A percentile compares a stretch with the other conserved stretches of the same genome.
Evolutionary conservation across 2,329 filamentous ascomycete genomes (phyloP).

Genomic region (Fusarium bactridioides): DNA sequence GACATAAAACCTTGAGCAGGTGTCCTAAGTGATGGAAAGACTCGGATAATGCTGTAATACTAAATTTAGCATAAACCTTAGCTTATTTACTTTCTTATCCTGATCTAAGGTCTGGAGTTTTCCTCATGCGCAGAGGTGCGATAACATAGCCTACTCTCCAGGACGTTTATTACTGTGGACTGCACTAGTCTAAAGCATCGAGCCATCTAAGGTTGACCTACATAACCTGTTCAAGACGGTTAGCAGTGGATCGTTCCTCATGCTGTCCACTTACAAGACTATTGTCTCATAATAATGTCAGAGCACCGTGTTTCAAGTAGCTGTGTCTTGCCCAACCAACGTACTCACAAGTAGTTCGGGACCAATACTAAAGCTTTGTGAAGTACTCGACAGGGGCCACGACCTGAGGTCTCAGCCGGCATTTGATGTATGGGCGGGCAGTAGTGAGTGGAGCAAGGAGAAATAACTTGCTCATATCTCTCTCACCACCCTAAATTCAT

Average conservation of each 20-base stretch:
- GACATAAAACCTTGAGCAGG: not conserved
- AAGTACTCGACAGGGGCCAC: conserved; percentile 4
- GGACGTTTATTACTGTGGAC: not conserved
- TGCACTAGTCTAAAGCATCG: not conserved
- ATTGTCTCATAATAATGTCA: not conserved
- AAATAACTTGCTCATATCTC: conserved; percentile 37
- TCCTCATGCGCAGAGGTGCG: not conserved
- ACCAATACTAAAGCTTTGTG: not conserved
- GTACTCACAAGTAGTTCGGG: not conserved
- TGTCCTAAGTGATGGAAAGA: not conserved
- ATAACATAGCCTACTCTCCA: not conserved
- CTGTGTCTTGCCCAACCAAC: not conserved
- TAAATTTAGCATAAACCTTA: not conserved
- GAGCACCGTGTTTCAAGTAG: not conserved
- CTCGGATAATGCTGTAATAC: not conserved
- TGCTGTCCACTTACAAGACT: not conserved
- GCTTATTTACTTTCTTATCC: not conserved
- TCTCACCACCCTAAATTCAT: conserved; percentile 5
- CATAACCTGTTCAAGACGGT: not conserved
- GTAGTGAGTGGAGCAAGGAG: conserved; percentile 12
- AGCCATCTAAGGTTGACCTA: not conserved
- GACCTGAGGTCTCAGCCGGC: not conserved
- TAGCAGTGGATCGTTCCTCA: not conserved
- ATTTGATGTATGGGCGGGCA: not conserved
- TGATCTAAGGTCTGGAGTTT: not conserved